These are phyloP conservation scores for Botryococcus braunii DNA, from an alignment of 163 green algal genomes.

Conservation along the genomic window DNA sequence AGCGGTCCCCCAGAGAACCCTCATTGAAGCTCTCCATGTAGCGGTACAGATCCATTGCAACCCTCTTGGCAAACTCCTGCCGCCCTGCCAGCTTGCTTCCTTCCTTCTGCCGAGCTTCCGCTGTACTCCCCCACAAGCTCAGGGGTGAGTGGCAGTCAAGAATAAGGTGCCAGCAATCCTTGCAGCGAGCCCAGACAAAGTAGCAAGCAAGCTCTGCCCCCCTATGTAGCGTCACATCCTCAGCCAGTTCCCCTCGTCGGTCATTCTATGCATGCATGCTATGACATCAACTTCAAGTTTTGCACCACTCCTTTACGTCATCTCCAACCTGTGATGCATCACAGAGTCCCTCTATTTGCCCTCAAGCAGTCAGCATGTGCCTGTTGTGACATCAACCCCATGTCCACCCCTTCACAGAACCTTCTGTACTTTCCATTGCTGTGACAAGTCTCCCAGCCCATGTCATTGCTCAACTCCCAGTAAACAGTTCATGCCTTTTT, in stretches of 20 bases:
- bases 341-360: too few species aligned
- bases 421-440: too few species aligned
- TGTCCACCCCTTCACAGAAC: too few species aligned
- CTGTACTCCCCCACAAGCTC: slow-evolving; percentile 10
- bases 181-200: not conserved
- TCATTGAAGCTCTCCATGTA: slow-evolving; percentile 49
- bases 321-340: too few species aligned
- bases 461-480: too few species aligned
- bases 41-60: slow-evolving; percentile 69
- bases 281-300: not conserved
- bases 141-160: not conserved
- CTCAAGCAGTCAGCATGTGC: too few species aligned
- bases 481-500: too few species aligned
- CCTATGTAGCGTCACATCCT: not conserved
- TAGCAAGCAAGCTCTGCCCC: not conserved
- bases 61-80: slow-evolving; percentile 73
- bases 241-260: not conserved
- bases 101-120: slow-evolving; percentile 53
- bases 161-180: not conserved
- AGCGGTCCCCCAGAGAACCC: slow-evolving; percentile 19
- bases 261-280: not conserved
- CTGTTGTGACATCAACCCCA: too few species aligned
- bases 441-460: too few species aligned
- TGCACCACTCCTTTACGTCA: too few species aligned
- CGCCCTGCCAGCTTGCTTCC: slow-evolving; percentile 52